Evolutionary conservation across 257 asterid species (phyloP), one percentile per base, ranked within the genome.

Genomic region (Nicotiana tomentosiformis): DNA sequence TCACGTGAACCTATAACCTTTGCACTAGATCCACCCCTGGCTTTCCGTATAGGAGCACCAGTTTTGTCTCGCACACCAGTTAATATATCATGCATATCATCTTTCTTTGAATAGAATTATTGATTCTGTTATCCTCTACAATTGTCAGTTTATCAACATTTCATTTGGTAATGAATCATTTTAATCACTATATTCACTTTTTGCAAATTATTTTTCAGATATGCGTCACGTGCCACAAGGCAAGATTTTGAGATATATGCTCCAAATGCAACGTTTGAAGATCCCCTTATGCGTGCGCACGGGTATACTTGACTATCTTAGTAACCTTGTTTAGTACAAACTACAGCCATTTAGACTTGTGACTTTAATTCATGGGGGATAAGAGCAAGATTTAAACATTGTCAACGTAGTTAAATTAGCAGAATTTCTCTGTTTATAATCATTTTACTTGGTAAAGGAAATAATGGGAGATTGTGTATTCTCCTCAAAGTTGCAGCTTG

Each of bases 201-300:
- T 18, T 72, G 37, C 20, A 39, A 46, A 29, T 3, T 55, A 68
- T 26, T n/a, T 87, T 82, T 83, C 94, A 95, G 99, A 58, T 95
- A 95, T 86, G 97, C 89, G 67, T 91, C 98, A 1, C 87, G 87
- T 51, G 98, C 94, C 77, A 89, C 89, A 5, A 84, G 94, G 65
- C 81, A 83, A 86, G 98, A 95, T 88, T 95, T 92, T 79, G 97
- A 95, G 79, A 95, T 95, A 20, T 93, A 95, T 83, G 93, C 93
- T 15, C 90, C 91, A 15, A 64, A 89, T 81, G 99, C 99, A 77
- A 92, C 91, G 80, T 95, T 95, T 74, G 98, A 93, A 88, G 99
- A 95, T 82, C 99, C 98, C 5, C 95, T 95, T 76, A 92, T 91
- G 97, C 85, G 92, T 74, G 98, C 98, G 37, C 90, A 87, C 3